Base-by-base conservation (phyloP, 169 alveolate genomes). In the Eimeria praecox region DNA sequence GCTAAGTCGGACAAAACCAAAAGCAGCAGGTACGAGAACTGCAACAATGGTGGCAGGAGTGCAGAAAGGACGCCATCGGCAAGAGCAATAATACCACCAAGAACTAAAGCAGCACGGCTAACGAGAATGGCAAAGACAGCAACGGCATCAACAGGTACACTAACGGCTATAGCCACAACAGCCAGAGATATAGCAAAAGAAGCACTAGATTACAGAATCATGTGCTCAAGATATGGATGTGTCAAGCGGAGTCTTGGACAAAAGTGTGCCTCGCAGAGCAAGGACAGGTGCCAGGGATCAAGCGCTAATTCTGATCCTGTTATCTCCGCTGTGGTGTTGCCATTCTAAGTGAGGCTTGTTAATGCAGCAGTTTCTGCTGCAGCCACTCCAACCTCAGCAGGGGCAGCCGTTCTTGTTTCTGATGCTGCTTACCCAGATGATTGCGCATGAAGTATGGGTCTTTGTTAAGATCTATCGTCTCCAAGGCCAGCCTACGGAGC, bases 381-480 rank as follows among this genome's bases (percentile, higher is more conserved):
- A 83, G 77, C 14, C 77, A 0, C 18, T 44, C 54, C 91, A 20
- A 2, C 30, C 38, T 52, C 27, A 87, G 52, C 42, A 59, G 66
- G 49, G 35, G 78, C 82, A 86, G 40, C 54, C n/a, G 93, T 0
- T 20, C 80, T 9, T 73, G 62, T 56, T 40, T 24, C 59, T 27
- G 59, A 20, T 10, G 66, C n/a, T 35, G 82, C 95, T 6, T 30
- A 93, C 99, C 99, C 82, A 99, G 97, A 98, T 99, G 99, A 90
- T 99, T 99, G 97, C 98, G 98, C 98, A 98, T 96, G 90, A 99
- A 98, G 96, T 99, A 99, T 30, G 99, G 99, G 96, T 99, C 99
- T 96, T 99, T 99, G 73, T 98, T 97, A 69, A 99, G 96, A 97
- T 99, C 99, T 49, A 97, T 98, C 24, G 99, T 98, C 96, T 99